phyloP scores from a whole-genome alignment of 2,329 filamentous ascomycete species.

The Xylaria sp. region DNA sequence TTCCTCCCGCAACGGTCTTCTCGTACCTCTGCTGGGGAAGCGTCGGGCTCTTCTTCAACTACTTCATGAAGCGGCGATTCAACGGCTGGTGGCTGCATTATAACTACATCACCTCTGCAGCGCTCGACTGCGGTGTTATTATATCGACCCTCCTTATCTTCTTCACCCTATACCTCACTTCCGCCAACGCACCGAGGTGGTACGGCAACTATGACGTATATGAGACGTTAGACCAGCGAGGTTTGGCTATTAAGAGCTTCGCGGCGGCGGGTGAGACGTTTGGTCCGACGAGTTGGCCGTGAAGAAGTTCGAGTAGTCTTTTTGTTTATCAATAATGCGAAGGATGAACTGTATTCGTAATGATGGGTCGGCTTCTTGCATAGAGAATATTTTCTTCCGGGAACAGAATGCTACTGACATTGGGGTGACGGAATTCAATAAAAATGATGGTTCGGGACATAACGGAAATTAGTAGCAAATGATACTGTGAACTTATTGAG shows the following conservation, averaged over 20 bases:
- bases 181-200: slow-evolving; percentile 66
- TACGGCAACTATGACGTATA: slow-evolving; percentile 66
- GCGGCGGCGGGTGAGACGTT: slow-evolving; percentile 59
- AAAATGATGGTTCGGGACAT: neutral
- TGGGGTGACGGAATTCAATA: neutral
- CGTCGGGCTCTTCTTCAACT: slow-evolving; percentile 75
- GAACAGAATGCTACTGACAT: neutral
- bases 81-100: slow-evolving; percentile 81
- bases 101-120: slow-evolving; percentile 79
- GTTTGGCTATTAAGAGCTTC: slow-evolving; percentile 55
- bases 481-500: neutral
- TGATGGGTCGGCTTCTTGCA: neutral
- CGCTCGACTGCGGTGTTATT: slow-evolving; percentile 74
- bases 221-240: slow-evolving; percentile 59
- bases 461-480: neutral
- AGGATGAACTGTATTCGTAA: neutral
- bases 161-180: slow-evolving; percentile 71
- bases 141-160: slow-evolving; percentile 76
- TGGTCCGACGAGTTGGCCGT: slow-evolving; percentile 62
- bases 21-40: slow-evolving; percentile 78
- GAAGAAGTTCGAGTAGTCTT: slow-evolving; percentile 17
- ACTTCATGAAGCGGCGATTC: slow-evolving; percentile 70
- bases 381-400: neutral
- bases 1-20: slow-evolving; percentile 76
- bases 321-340: neutral